Evolutionary conservation across 495 filamentous ascomycete species (phyloP).

Genomic region (Astrothelium macrocarpum): DNA sequence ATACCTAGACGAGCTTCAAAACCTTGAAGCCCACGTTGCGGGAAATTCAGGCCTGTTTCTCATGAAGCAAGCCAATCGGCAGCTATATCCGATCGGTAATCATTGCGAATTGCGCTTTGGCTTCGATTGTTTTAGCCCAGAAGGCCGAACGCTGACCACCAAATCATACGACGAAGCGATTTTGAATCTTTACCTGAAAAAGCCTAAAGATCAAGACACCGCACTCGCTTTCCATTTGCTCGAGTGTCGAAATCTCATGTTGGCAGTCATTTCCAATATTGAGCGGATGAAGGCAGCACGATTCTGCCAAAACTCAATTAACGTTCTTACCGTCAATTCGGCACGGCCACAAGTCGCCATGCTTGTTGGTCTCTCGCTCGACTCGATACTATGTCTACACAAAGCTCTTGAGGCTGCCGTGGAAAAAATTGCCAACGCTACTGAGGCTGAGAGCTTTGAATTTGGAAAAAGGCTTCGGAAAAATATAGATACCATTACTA

Average conservation of each 20-base stretch:
- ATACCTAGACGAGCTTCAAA: conserved; percentile 11
- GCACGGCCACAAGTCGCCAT: conserved; percentile 3
- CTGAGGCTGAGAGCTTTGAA: not conserved
- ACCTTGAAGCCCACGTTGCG: conserved; percentile 12
- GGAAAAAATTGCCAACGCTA: not conserved
- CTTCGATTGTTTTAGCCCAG: conserved; percentile 1
- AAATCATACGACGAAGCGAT: not conserved
- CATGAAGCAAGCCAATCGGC: conserved; percentile 9
- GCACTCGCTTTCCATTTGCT: conserved; percentile 9
- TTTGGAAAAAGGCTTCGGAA: not conserved
- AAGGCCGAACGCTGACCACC: not conserved
- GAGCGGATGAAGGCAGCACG: not conserved
- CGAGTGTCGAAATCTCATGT: conserved; percentile 10
- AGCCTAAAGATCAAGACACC: not conserved
- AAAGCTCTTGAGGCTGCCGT: not conserved
- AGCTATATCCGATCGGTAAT: conserved; percentile 6
- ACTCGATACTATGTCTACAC: not conserved
- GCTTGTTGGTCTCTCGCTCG: not conserved
- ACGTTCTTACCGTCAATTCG: conserved; percentile 3
- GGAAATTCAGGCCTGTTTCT: conserved; percentile 11
- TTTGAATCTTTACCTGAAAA: not conserved
- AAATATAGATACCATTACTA: not conserved
- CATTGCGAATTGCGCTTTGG: not conserved
- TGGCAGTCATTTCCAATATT: conserved; percentile 7
- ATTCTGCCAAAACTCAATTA: conserved; percentile 7